Conservation (phyloP, 78 protist genomes). For the Pigoraptor vietnamica region DNA sequence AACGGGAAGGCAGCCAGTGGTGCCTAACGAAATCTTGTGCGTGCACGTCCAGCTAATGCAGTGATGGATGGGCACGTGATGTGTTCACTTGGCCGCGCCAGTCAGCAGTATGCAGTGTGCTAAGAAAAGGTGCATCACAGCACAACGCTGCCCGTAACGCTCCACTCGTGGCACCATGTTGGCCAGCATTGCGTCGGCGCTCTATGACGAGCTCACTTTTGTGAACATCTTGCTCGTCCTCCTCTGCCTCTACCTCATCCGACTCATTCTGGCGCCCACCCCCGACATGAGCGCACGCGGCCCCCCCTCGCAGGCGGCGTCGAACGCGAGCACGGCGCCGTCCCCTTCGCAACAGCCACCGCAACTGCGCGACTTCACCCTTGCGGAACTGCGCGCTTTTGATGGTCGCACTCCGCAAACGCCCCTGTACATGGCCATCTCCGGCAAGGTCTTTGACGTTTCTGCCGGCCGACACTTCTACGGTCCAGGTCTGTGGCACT, state of each 20-base stretch:
- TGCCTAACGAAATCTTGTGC: no score
- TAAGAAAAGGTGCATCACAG: not conserved
- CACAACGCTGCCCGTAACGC: not conserved
- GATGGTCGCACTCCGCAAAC: not conserved
- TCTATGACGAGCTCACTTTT: not conserved
- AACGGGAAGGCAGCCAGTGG: no score
- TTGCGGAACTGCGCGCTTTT: not conserved
- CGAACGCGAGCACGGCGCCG: not conserved
- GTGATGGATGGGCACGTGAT: no score
- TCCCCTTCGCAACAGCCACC: not conserved
- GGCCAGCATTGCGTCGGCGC: not conserved
- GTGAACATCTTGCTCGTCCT: not conserved
- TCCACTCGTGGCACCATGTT: not conserved
- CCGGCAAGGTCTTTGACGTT: not conserved
- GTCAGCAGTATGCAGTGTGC: not conserved
- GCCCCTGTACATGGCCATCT: not conserved
- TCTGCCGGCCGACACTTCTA: not conserved
- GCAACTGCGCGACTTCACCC: not conserved
- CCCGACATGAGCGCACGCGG: not conserved
- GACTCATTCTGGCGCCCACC: not conserved
- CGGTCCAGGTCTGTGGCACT: not conserved
- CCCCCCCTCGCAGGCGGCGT: no score
- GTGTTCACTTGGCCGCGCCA: not conserved
- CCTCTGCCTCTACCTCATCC: not conserved
- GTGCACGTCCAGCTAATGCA: no score